Conservation (phyloP, 768 basidiomycete species). For the Lactifluus volemus region DNA sequence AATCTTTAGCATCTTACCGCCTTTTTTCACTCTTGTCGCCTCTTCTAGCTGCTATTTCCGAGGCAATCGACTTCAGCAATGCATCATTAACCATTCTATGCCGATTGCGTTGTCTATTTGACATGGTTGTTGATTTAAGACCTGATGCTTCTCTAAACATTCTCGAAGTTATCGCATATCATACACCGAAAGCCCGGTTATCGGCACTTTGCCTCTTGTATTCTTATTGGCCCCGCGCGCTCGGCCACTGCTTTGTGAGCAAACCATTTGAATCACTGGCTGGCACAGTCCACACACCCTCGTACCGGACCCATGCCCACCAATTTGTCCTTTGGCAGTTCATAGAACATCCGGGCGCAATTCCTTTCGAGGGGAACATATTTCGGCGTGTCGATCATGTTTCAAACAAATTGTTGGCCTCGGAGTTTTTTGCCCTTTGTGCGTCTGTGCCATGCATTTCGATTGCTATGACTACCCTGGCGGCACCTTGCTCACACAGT, state of each 20-base stretch:
- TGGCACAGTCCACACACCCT: constrained; percentile 24
- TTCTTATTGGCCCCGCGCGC: constrained; percentile 56
- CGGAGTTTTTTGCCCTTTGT: constrained; percentile 62
- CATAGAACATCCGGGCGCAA: constrained; percentile 23
- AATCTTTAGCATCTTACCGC: constrained; percentile 46
- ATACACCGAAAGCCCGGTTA: constrained; percentile 44
- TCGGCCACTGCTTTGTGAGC: constrained; percentile 59
- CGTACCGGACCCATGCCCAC: constrained; percentile 40
- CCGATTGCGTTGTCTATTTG: constrained; percentile 46
- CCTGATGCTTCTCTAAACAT: constrained; percentile 63
- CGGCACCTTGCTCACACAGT: constrained; percentile 51
- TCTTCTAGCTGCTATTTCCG: constrained; percentile 52
- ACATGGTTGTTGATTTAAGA: constrained; percentile 46
- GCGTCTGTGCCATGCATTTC: constrained; percentile 63
- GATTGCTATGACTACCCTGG: constrained; percentile 69
- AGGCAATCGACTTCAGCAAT: constrained; percentile 39
- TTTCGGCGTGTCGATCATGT: constrained; percentile 51
- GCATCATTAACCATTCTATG: constrained; percentile 32
- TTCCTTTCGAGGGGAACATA: constrained; percentile 27
- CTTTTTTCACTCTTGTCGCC: constrained; percentile 55
- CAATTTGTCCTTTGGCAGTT: constrained; percentile 68
- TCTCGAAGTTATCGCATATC: constrained; percentile 63
- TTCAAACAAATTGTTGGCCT: constrained; percentile 49
- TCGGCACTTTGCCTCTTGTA: constrained; percentile 47
- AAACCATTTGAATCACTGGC: constrained; percentile 38